Evolutionary conservation across 768 basidiomycete species (phyloP), one percentile per base, ranked within the genome.

Genomic region (Arthromyces matolae): DNA sequence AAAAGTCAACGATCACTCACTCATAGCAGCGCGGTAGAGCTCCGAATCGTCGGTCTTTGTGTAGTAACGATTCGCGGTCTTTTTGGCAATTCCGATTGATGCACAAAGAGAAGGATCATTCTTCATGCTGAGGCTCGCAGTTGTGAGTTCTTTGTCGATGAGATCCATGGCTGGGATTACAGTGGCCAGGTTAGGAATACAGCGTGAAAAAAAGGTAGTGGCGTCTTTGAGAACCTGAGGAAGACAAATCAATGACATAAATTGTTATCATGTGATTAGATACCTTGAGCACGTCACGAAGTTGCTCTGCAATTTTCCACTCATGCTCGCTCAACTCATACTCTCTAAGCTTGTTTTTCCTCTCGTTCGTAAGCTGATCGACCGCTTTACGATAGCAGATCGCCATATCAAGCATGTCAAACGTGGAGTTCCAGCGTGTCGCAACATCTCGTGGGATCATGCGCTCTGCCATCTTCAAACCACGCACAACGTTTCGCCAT

Each of bases 401-500:
- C 0, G 62, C 60, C 37, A 62, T 54, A 2, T 53, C 34, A 3
- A 70, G 50, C 67, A 72, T 71, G 31, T 64, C 49, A 34, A 52
- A 69, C 0, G 61, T 65, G 4, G 63, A 69, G 31, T 69, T 68
- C 70, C 67, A 71, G 0, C 61, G 45, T 0, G 66, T 68, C 8
- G 43, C 16, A 1, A 71, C 65, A 51, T 72, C 64, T 2, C 62
- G 53, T 10, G 66, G 68, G 40, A 69, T 61, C n/a, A 61, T 55
- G 4, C 51, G 33, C 4, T 4, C 29, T 1, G 25, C 29, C 3
- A 62, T 39, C 1, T 51, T 47, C 14, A 45, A 42, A 8, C 57
- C 50, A 13, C 54, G 29, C 1, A 64, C 18, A 18, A 18, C 32
- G 32, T 13, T 12, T 13, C 28, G 36, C 68, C 70, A 72, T n/a